Base-by-base conservation (phyloP, 495 filamentous ascomycete species). In the Penicilliopsis zonata region DNA sequence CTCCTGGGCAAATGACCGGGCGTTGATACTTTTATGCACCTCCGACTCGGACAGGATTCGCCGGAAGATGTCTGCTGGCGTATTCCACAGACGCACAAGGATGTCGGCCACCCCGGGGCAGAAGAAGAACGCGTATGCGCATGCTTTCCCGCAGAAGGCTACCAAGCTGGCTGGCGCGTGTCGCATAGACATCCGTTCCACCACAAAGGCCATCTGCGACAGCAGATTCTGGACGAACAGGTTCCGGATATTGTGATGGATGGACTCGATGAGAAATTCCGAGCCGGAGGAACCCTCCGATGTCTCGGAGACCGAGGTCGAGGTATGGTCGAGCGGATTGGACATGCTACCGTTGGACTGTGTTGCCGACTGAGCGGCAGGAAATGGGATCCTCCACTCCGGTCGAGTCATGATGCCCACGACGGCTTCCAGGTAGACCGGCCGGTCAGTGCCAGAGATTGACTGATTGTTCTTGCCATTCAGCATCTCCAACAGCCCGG, bases 51-150 rank as follows among this genome's bases (percentile, higher is more conserved):
- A 68, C 1, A 82, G 55, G 9, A 86, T 72, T 22, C 84, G 74
- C 35, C 80, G 74, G 42, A 93, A 65, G 18, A 67, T 50, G 34
- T 71, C 72, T 5, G 73, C 51, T 14, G 74, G 70, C 18, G 81
- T 63, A 24, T 74, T 73, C 90, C 88, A 94, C 15, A 95, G 57
- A 16, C 85, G 70, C 17, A 93, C 74, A 32, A 96, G 65, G 23
- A 88, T 73, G 44, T 95, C 87, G 22, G 86, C 80, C 35, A 94
- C 70, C 12, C 86, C 86, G 0, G 86, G 81, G 23, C 85, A 90
- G 52, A 94, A 96, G 49, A 90, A 92, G 56, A 94, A 98, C 20
- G 90, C 90, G 55, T 94, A 95, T 6, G 90, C 90, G 43, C 78
- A 82, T 10, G 86, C 84, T 54, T 92, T 95, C 31, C 88, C 90